These are phyloP conservation scores for Talaromyces verruculosus DNA, from an alignment of 2,329 filamentous ascomycete species.

Conservation along the genomic window DNA sequence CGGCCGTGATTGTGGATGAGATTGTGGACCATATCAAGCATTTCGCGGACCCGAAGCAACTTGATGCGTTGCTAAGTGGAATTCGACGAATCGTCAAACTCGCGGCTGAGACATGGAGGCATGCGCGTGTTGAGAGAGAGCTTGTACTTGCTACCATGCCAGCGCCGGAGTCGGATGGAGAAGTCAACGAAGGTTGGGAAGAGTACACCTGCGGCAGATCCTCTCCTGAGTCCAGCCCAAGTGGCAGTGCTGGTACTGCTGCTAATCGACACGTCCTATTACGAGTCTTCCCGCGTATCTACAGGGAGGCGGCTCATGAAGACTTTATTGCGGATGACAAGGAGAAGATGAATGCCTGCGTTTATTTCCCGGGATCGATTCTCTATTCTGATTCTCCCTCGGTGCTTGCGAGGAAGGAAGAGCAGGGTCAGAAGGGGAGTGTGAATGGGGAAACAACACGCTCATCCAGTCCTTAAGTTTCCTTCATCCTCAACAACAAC, in stretches of 20 bases:
- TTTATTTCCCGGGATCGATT: conserved; percentile 52
- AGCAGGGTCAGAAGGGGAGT: conserved; percentile 36
- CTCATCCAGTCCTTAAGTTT: background rate
- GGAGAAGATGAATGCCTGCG: conserved; percentile 45
- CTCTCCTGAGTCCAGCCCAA: background rate
- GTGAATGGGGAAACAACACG: background rate
- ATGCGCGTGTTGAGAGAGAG: conserved; percentile 58
- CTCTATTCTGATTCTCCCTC: conserved; percentile 52
- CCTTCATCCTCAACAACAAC: background rate
- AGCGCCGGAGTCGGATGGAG: conserved; percentile 36
- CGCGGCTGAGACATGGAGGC: conserved; percentile 59
- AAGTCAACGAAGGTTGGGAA: conserved; percentile 39
- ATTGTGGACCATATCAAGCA: conserved; percentile 56
- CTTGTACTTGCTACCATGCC: conserved; percentile 56
- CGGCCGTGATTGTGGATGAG: conserved; percentile 57
- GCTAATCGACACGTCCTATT: conserved; percentile 47
- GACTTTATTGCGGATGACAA: conserved; percentile 47
- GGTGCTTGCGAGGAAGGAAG: conserved; percentile 41
- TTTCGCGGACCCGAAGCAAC: conserved; percentile 52
- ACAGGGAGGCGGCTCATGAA: conserved; percentile 53
- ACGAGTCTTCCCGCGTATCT: conserved; percentile 54
- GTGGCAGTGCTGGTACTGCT: conserved; percentile 21
- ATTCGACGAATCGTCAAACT: conserved; percentile 59
- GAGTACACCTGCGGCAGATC: conserved; percentile 34
- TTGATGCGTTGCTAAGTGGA: conserved; percentile 52